Conservation (phyloP, 2,329 filamentous ascomycete species). For the Mariannaea elegans region DNA sequence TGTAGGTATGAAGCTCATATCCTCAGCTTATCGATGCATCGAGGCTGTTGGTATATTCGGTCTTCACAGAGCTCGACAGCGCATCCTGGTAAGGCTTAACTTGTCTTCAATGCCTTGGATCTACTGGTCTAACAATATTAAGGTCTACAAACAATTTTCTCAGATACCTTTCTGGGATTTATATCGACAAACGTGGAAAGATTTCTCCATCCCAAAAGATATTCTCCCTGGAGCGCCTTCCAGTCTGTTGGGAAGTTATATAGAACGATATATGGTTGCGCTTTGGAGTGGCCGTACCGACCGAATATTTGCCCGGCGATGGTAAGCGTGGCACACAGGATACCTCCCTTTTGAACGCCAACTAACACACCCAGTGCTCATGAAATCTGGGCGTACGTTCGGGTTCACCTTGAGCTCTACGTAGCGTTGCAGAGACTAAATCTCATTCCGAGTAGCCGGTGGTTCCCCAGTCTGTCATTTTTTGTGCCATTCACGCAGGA, state of each 20-base stretch:
- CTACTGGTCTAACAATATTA: slow-evolving; percentile 16
- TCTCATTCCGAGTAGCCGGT: slow-evolving; percentile 51
- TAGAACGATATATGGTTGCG: slow-evolving; percentile 39
- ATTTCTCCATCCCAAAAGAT: slow-evolving; percentile 44
- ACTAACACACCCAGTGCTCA: slow-evolving; percentile 39
- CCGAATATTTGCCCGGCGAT: slow-evolving; percentile 34
- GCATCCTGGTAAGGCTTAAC: slow-evolving; percentile 56
- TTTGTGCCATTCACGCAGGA: slow-evolving; percentile 63
- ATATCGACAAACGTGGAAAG: slow-evolving; percentile 38
- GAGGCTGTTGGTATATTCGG: slow-evolving; percentile 60
- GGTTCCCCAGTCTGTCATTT: slow-evolving; percentile 57
- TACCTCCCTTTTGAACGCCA: neutral
- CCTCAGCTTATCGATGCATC: slow-evolving; percentile 45
- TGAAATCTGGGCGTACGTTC: slow-evolving; percentile 53
- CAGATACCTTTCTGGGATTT: slow-evolving; percentile 59
- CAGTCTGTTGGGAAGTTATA: slow-evolving; percentile 40
- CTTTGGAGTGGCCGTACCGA: slow-evolving; percentile 38
- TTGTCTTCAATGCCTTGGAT: neutral
- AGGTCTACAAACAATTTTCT: slow-evolving; percentile 63
- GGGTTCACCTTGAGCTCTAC: slow-evolving; percentile 61
- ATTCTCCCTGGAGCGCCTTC: slow-evolving; percentile 46
- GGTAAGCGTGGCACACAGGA: slow-evolving; percentile 35
- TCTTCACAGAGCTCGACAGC: slow-evolving; percentile 60
- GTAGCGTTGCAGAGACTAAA: slow-evolving; percentile 62
- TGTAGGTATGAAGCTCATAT: slow-evolving; percentile 52